These are phyloP conservation scores for Rhodotorula diobovata DNA, from an alignment of 768 basidiomycete species.

Conservation along the genomic window DNA sequence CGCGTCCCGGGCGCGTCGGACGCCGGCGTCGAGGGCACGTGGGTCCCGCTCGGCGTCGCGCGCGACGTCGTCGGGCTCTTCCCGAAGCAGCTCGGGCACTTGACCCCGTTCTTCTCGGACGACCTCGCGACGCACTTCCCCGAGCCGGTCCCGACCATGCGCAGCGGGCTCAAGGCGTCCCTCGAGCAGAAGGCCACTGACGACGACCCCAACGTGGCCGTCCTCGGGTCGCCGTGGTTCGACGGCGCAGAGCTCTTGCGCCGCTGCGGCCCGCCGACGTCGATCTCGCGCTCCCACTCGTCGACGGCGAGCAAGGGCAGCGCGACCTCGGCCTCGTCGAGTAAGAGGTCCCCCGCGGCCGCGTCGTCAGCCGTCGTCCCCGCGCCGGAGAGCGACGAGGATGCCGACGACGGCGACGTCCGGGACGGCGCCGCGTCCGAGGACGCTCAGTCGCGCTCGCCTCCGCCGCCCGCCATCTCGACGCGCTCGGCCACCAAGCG, in stretches of 20 bases:
- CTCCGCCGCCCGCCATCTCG: background rate
- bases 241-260: constrained; percentile 7
- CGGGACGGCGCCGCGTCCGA: background rate
- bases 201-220: background rate
- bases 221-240: constrained; percentile 3
- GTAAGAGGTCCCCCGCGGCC: background rate
- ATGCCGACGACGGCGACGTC: background rate
- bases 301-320: background rate
- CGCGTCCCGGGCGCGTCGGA: background rate
- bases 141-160: constrained; percentile 21
- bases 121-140: constrained; percentile 25
- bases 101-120: constrained; percentile 24
- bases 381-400: background rate
- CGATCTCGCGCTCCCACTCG: background rate
- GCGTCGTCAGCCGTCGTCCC: background rate
- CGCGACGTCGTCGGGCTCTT: background rate
- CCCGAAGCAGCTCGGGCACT: constrained; percentile 3
- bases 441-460: background rate
- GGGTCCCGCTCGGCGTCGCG: constrained; percentile 15
- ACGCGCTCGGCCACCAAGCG: background rate
- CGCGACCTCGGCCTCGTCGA: background rate
- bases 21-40: background rate
- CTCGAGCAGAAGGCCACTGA: background rate
- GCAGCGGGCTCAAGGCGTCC: background rate
- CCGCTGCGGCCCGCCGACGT: background rate